Conservation (phyloP, 2,329 filamentous ascomycete species). For the Microdochium trichocladiopsis region DNA sequence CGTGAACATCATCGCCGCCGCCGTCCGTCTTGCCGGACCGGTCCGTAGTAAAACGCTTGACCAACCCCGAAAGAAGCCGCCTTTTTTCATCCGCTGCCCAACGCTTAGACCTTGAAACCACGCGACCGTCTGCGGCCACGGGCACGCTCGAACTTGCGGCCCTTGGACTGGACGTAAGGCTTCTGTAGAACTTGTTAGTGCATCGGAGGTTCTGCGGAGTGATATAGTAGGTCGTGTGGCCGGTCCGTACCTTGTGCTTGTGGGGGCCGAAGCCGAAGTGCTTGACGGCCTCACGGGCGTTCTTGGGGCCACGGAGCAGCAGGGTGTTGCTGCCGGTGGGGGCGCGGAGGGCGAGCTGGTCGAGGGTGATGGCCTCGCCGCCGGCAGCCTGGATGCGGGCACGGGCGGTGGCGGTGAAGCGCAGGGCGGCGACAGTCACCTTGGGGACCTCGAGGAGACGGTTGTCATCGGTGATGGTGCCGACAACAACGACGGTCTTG, state of each 20-base stretch:
- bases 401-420: constrained; percentile 93
- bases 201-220: neutral
- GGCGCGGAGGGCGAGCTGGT: constrained; percentile 92
- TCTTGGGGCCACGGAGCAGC: constrained; percentile 96
- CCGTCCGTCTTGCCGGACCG: neutral
- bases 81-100: constrained; percentile 3
- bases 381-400: constrained; percentile 90
- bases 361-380: constrained; percentile 90
- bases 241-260: constrained; percentile 76
- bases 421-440: constrained; percentile 86
- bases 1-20: neutral
- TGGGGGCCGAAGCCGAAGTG: constrained; percentile 99
- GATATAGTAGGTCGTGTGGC: neutral
- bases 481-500: constrained; percentile 90
- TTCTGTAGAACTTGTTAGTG: constrained; percentile 55
- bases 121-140: constrained; percentile 97
- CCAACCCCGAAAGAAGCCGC: constrained; percentile 1
- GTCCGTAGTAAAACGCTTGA: constrained; percentile 3
- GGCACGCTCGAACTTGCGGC: constrained; percentile 98
- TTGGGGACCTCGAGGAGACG: constrained; percentile 86
- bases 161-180: constrained; percentile 96
- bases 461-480: constrained; percentile 97
- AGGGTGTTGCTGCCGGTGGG: constrained; percentile 97
- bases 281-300: constrained; percentile 94
- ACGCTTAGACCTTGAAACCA: constrained; percentile 98